A percentile compares a stretch with the other conserved stretches of the same genome.
phyloP scores from a whole-genome alignment of 257 asterid genomes.

The Przewalskia tangutica region DNA sequence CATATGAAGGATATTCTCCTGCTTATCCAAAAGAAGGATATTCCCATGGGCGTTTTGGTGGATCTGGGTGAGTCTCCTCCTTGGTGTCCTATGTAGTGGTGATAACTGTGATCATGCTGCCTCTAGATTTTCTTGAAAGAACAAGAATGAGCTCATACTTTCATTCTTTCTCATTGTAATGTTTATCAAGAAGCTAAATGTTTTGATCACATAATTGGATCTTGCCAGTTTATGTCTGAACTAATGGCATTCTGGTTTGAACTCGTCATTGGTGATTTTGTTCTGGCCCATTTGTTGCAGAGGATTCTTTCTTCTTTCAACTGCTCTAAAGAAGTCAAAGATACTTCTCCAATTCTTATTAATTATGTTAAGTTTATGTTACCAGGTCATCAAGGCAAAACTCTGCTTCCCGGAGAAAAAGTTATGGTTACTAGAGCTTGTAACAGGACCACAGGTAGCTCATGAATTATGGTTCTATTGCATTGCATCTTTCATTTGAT shows the following conservation, averaged over 20 bases:
- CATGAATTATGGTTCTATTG: conserved; percentile 12
- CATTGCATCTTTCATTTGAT: conserved; percentile 10
- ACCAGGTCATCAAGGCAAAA: conserved; percentile 87
- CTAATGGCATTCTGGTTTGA: not conserved
- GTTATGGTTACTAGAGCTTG: conserved; percentile 74
- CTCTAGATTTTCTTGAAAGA: not conserved
- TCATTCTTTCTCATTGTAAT: not conserved
- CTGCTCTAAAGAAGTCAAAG: not conserved
- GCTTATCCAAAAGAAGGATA: conserved; percentile 16
- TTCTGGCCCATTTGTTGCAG: not conserved
- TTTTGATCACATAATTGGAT: not conserved
- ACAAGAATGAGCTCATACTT: not conserved
- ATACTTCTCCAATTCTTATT: not conserved
- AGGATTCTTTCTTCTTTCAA: not conserved
- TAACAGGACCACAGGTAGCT: conserved; percentile 61
- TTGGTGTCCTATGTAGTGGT: not conserved
- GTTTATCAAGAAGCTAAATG: not conserved
- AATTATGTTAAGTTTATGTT: conserved; percentile 24
- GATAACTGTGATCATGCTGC: not conserved
- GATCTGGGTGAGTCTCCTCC: conserved; percentile 15
- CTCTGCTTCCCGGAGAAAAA: conserved; percentile 82
- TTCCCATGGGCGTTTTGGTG: conserved; percentile 12
- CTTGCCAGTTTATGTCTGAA: not conserved
- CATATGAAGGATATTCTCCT: conserved; percentile 18
- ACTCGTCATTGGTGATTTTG: not conserved